Conservation (phyloP, 192 early-diverging fungal genomes). For the Coemansia sp. region DNA sequence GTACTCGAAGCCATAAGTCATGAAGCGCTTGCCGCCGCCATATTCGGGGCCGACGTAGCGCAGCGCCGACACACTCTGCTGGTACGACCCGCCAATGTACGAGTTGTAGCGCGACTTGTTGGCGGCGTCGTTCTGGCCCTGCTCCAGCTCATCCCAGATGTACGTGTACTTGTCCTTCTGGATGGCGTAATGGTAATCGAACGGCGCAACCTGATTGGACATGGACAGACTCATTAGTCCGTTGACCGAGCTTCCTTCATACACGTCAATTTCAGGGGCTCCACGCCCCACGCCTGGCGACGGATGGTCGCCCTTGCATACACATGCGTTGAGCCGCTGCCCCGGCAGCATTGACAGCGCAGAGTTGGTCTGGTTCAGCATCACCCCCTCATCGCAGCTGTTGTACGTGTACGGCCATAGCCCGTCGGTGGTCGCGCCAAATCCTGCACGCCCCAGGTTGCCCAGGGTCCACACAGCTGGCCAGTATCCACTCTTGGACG, state of each 20-base stretch:
- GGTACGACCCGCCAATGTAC: slow-evolving; percentile 53
- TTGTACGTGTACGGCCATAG: slow-evolving; percentile 59
- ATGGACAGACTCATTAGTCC: slow-evolving; percentile 39
- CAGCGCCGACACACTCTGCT: slow-evolving; percentile 54
- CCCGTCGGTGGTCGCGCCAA: slow-evolving; percentile 60
- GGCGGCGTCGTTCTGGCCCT: slow-evolving; percentile 18
- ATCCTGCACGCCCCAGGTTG: slow-evolving; percentile 61
- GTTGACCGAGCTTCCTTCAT: slow-evolving; percentile 50
- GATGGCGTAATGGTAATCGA: slow-evolving; percentile 56
- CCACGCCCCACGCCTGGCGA: slow-evolving; percentile 57
- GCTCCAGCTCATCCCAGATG: slow-evolving; percentile 43
- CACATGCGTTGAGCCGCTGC: slow-evolving; percentile 58
- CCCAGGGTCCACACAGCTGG: slow-evolving; percentile 62
- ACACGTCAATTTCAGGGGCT: slow-evolving; percentile 60
- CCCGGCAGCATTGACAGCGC: slow-evolving; percentile 57
- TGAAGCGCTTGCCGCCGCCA: slow-evolving; percentile 37
- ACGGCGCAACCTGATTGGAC: slow-evolving; percentile 57
- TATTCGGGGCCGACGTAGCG: slow-evolving; percentile 39
- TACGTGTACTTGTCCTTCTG: slow-evolving; percentile 45
- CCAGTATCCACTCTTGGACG: slow-evolving; percentile 54
- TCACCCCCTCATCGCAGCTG: slow-evolving; percentile 56
- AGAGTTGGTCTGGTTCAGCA: slow-evolving; percentile 59
- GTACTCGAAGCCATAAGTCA: slow-evolving; percentile 56
- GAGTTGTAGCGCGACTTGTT: slow-evolving; percentile 46
- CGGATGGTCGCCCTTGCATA: slow-evolving; percentile 57